Conservation (phyloP, 257 asterid genomes). For the Solanum ossicruentum region DNA sequence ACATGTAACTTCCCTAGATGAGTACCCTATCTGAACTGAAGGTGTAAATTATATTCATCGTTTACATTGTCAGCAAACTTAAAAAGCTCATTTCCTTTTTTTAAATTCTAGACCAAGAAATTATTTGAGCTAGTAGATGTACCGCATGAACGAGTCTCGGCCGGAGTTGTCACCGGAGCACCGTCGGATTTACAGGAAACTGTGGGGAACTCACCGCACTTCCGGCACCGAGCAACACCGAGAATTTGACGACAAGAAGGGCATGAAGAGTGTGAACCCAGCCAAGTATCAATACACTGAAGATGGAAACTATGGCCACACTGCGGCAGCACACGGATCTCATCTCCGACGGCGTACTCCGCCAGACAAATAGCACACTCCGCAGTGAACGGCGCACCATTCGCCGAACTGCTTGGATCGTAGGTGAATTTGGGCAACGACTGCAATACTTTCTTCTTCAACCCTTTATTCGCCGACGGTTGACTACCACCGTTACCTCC, state of each 20-base stretch:
- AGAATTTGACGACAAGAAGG: conserved; percentile 29
- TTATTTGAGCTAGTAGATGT: background rate
- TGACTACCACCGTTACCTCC: background rate
- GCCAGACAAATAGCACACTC: conserved; percentile 19
- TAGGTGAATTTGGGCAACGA: conserved; percentile 24
- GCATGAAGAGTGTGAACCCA: conserved; percentile 28
- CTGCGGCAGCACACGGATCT: conserved; percentile 25
- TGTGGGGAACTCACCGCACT: conserved; percentile 9
- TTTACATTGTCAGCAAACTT: background rate
- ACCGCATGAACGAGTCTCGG: background rate
- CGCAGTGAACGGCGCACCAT: background rate
- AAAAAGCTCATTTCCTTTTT: background rate
- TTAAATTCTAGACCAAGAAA: background rate
- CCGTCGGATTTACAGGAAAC: background rate
- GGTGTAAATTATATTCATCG: background rate
- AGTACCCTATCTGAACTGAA: background rate
- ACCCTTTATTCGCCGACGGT: conserved; percentile 12
- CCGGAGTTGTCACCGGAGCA: background rate
- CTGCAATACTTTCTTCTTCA: conserved; percentile 18
- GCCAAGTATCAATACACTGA: conserved; percentile 28
- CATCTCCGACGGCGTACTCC: conserved; percentile 29
- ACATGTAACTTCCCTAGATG: background rate
- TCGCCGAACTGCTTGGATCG: conserved; percentile 4
- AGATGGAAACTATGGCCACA: conserved; percentile 28
- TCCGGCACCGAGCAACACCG: conserved; percentile 9